Evolutionary conservation across 495 filamentous ascomycete species (phyloP).

Genomic region (Chaetomium fimeti): DNA sequence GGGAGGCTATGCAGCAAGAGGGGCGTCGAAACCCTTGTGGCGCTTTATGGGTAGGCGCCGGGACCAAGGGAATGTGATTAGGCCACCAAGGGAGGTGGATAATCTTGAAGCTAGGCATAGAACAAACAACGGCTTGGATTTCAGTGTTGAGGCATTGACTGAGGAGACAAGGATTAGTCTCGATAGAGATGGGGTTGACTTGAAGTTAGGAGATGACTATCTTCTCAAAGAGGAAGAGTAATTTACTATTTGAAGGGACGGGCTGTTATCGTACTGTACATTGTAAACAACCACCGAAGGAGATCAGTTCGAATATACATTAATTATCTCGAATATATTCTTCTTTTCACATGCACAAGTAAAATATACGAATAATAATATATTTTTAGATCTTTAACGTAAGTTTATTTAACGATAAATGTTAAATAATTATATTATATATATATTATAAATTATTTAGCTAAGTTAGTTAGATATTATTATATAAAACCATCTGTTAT

Average conservation of each 20-base stretch:
- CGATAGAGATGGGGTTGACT: slow-evolving; percentile 23
- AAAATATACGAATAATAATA: no score
- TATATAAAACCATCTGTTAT: no score
- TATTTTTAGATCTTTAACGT: no score
- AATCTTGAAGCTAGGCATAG: slow-evolving; percentile 12
- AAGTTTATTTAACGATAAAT: no score
- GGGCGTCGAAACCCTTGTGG: slow-evolving; percentile 10
- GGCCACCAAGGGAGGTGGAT: slow-evolving; percentile 2
- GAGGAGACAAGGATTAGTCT: slow-evolving; percentile 24
- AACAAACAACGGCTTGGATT: slow-evolving; percentile 32
- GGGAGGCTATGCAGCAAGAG: slow-evolving; percentile 33
- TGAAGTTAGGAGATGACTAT: slow-evolving; percentile 16
- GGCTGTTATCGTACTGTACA: not conserved
- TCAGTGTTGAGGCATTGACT: slow-evolving; percentile 27
- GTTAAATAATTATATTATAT: not conserved
- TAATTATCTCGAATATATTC: no score
- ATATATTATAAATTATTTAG: not conserved
- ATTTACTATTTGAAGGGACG: not conserved
- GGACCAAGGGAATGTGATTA: slow-evolving; percentile 10
- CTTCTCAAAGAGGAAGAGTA: slow-evolving; percentile 21
- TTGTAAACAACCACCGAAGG: no score
- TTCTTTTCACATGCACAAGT: no score
- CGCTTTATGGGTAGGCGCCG: slow-evolving; percentile 8
- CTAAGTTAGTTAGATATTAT: not conserved
- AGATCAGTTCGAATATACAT: no score